These are phyloP conservation scores for Podaxis sp. DNA, from an alignment of 768 basidiomycete genomes.

Conservation along the genomic window DNA sequence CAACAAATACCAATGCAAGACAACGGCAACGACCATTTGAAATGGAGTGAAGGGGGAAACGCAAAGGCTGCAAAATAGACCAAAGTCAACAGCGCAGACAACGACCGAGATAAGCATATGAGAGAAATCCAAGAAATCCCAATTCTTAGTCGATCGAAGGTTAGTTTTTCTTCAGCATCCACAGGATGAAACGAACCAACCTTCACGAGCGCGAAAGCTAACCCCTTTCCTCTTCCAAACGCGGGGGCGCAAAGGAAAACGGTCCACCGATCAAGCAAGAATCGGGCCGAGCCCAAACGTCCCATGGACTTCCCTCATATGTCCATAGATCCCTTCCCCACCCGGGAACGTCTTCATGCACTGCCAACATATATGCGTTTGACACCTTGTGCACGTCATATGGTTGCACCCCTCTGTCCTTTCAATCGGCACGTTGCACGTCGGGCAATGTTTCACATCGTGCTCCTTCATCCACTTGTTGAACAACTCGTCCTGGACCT, in stretches of 20 bases:
- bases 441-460: constrained; percentile 72
- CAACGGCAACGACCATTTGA: no score
- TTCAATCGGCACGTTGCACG: constrained; percentile 68
- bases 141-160: no score
- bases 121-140: no score
- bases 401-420: constrained; percentile 77
- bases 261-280: neutral
- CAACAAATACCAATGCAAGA: no score
- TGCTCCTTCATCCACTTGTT: constrained; percentile 57
- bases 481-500: constrained; percentile 55
- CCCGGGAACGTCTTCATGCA: constrained; percentile 67
- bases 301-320: constrained; percentile 69
- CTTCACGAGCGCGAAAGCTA: no score
- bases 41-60: no score
- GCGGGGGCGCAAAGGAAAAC: neutral
- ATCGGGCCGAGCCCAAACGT: constrained; percentile 32
- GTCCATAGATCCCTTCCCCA: constrained; percentile 70
- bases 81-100: no score
- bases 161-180: no score
- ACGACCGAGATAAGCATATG: no score
- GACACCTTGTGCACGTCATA: constrained; percentile 71
- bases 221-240: no score
- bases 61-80: no score
- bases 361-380: constrained; percentile 79
- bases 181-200: no score